A percentile compares a stretch with the other conserved stretches of the same genome.
Evolutionary conservation across 768 basidiomycete genomes (phyloP).

Genomic region (Phaeotremella skinneri): DNA sequence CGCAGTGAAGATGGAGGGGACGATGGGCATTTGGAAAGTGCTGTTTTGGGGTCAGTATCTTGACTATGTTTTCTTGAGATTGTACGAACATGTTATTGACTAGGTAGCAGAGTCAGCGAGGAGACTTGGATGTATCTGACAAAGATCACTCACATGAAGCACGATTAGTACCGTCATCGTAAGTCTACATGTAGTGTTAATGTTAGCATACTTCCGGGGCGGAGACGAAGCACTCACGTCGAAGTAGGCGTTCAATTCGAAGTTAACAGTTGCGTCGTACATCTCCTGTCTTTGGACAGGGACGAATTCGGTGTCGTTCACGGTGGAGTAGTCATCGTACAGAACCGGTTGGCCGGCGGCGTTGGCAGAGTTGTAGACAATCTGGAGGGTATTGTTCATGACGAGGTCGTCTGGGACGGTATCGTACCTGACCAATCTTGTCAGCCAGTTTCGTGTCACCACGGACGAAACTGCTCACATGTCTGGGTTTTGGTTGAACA

Average conservation of each 20-base stretch:
- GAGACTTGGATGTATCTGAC: background rate
- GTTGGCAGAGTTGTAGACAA: constrained; percentile 67
- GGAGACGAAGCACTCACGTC: constrained; percentile 52
- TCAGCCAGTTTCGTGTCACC: background rate
- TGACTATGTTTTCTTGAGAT: constrained; percentile 55
- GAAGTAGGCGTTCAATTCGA: constrained; percentile 72
- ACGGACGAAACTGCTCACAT: constrained; percentile 55
- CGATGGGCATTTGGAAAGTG: constrained; percentile 56
- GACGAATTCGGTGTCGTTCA: constrained; percentile 59
- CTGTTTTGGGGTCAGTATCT: constrained; percentile 53
- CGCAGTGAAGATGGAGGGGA: constrained; percentile 73
- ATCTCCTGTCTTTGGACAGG: constrained; percentile 60
- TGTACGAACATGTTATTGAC: constrained; percentile 36
- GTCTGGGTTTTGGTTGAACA: constrained; percentile 63
- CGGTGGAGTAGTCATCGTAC: constrained; percentile 43
- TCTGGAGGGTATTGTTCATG: constrained; percentile 77
- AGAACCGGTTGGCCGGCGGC: constrained; percentile 59
- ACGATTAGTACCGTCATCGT: constrained; percentile 53
- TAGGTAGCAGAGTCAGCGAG: background rate
- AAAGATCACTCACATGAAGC: constrained; percentile 48
- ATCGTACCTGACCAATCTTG: constrained; percentile 76
- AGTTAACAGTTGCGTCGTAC: constrained; percentile 58
- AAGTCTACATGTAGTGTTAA: constrained; percentile 55
- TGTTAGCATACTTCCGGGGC: background rate
- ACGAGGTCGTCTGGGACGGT: constrained; percentile 66